Evolutionary conservation across 805 yeast species (phyloP), one percentile per base, ranked within the genome.

Genomic region (Metschnikowia lunata): DNA sequence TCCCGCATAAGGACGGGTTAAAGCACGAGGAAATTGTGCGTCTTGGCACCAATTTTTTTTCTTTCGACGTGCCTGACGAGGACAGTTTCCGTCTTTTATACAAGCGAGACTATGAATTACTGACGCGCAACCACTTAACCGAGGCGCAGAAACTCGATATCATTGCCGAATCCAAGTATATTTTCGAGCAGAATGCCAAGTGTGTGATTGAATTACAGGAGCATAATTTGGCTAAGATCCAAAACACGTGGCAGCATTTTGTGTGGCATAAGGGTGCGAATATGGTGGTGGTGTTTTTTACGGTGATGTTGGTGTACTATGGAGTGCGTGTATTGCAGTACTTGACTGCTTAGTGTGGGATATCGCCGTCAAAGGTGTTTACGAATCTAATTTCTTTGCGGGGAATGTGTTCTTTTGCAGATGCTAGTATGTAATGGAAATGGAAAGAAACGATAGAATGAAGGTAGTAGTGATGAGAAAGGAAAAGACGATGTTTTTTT

Each of bases 21-120:
- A 62, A 78, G n/a, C 80, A 79, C 42, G 82, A 76, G 39, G 88
- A 85, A 43, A 74, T 84, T 38, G 74, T 79, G 28, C 61, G 67
- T 33, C 52, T 69, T 52, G 95, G 89, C 14, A 80, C 90, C 26
- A 52, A 55, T 59, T 80, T 87, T 57, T 87, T 78, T 67, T 75
- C 74, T 38, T 85, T 85, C 57, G 86, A 84, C 48, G 82, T 76
- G 33, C 80, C 78, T 13, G 87, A 83, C 56, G 85, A 81, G 57
- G 78, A 80, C 55, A 69, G 73, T 44, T 75, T 87, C 51, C 76
- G 93, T 59, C 64, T 80, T 39, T 61, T 69, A 28, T 88, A 83
- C 67, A 87, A 86, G 67, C 74, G 84, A 53, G 85, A 83, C 53
- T 87, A 82, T 63, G 95, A 87, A 66, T 67, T 86, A 44, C 79